Evolutionary conservation across 768 basidiomycete genomes (phyloP).

Genomic region (Candolleomyces efflorescens): DNA sequence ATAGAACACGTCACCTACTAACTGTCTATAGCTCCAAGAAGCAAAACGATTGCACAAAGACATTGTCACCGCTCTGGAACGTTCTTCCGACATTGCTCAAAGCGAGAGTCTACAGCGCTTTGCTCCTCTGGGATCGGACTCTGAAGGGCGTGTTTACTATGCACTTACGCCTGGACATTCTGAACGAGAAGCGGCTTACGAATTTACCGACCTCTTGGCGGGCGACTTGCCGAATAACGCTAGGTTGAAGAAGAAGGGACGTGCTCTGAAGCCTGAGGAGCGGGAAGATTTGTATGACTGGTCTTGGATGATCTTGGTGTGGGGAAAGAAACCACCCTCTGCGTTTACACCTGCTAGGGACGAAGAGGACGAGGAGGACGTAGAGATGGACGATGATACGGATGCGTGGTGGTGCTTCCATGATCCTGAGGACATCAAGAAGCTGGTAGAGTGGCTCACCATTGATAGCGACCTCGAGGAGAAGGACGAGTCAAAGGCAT

Average conservation of each 20-base stretch:
- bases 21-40: constrained; percentile 32
- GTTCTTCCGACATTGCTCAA: constrained; percentile 46
- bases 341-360: neutral
- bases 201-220: constrained; percentile 27
- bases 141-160: constrained; percentile 66
- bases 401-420: constrained; percentile 79
- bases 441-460: constrained; percentile 62
- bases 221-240: constrained; percentile 19
- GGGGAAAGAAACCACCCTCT: constrained; percentile 41
- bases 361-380: constrained; percentile 14
- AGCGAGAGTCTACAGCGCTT: constrained; percentile 50
- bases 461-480: constrained; percentile 42
- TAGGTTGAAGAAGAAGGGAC: constrained; percentile 39
- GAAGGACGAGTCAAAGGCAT: constrained; percentile 14
- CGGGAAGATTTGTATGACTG: constrained; percentile 53
- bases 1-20: neutral
- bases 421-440: constrained; percentile 59
- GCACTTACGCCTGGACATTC: constrained; percentile 53
- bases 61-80: constrained; percentile 46
- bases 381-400: constrained; percentile 32
- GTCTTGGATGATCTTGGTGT: constrained; percentile 77
- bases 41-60: constrained; percentile 45
- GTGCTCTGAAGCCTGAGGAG: constrained; percentile 41
- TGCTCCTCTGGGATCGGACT: constrained; percentile 60
- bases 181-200: constrained; percentile 51